Conservation (phyloP, 371 early-diverging fungal species). For the Lichtheimia ramosa region DNA sequence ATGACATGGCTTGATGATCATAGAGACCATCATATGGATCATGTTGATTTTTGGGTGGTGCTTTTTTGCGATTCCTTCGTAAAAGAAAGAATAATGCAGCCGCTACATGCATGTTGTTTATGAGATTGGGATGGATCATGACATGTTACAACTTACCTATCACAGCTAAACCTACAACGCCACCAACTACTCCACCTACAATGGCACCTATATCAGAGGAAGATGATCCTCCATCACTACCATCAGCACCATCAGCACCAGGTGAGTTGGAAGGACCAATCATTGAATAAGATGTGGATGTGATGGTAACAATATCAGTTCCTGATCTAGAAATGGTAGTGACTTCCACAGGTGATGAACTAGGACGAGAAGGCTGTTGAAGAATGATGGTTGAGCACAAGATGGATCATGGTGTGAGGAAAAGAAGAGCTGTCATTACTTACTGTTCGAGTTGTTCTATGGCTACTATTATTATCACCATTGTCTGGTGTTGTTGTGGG, state of each 20-base stretch:
- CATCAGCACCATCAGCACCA: neutral
- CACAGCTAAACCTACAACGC: conserved; percentile 1
- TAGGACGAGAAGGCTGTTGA: neutral
- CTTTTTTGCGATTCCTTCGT: conserved; percentile 4
- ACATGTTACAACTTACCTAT: conserved; percentile 10
- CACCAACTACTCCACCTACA: conserved; percentile 18
- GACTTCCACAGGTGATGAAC: neutral
- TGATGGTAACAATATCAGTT: conserved; percentile 9
- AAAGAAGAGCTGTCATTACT: neutral
- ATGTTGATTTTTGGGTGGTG: neutral
- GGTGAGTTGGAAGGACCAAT: neutral
- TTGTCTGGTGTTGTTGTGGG: neutral
- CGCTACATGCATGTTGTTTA: conserved; percentile 1
- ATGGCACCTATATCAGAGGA: conserved; percentile 11
- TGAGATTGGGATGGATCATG: too few relatives aligned
- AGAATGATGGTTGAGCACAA: neutral
- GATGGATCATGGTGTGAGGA: neutral
- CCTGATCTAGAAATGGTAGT: conserved; percentile 5
- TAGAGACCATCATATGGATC: conserved; percentile 5
- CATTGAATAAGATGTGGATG: conserved; percentile 8
- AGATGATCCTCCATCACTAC: neutral
- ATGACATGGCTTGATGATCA: conserved; percentile 1
- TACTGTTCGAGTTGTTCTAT: neutral
- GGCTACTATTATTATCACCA: neutral
- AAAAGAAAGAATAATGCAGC: conserved; percentile 2